Base-by-base conservation (phyloP, 768 basidiomycete genomes). In the Ephemerocybe angulata region DNA sequence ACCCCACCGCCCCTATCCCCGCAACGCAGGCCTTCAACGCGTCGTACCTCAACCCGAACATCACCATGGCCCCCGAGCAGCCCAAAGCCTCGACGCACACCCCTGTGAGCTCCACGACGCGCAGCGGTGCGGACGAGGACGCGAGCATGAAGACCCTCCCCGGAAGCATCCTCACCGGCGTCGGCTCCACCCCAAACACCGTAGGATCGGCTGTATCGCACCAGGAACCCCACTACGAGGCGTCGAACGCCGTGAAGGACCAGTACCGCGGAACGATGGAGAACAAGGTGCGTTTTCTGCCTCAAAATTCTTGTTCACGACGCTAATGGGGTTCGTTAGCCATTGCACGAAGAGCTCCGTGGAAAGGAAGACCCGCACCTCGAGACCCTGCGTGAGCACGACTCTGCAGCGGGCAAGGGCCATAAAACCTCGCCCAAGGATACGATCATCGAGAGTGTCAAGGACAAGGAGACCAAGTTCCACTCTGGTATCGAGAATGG, bases 321-420 rank as follows among this genome's bases (percentile, higher is more conserved):
- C n/a, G n/a, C n/a, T n/a, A n/a, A n/a, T n/a, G n/a, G n/a, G 27
- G 46, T 29, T 13, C 7, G 27, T 43, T 43, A 12, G 31, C 49
- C n/a, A 19, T 50, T 19, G 15, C 19, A 48, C 22, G 15, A 35
- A 17, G 8, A 8, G 33, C 8, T 35, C 8, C 42, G 24, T 8
- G 28, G 28, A 4, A 50, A 30, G 15, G 24, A n/a, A 5, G 31
- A 50, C 30, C 27, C 49, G 4, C 27, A 30, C 31, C 29, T 35
- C 29, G 31, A 50, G 31, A 50, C 49, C 29, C 30, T 50, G 10
- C 46, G 46, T 13, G 46, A 48, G 25, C 46, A 48, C 46, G 27
- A 19, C 21, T 10, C 42, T 21, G 46, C 13, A 12, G 21, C 46
- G n/a, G 12, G 12, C 13, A 22, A 28, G 46, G 28, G 46, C 25